These are phyloP conservation scores for Pyrenula massariospora DNA, from an alignment of 495 filamentous ascomycete species.

Conservation along the genomic window DNA sequence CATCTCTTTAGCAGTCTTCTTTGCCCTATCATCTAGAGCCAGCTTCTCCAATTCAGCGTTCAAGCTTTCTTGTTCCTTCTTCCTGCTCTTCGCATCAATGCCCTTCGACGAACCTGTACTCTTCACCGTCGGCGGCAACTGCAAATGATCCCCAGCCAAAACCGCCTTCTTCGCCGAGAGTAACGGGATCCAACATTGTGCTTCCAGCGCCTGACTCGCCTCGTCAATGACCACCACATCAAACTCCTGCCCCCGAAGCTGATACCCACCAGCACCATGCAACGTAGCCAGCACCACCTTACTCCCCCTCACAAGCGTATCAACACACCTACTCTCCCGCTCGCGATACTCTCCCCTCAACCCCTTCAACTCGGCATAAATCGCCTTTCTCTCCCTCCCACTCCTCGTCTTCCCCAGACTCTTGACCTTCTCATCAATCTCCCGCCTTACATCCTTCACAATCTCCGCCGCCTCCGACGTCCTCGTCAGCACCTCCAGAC, in stretches of 20 bases:
- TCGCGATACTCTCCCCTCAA: conserved; percentile 82
- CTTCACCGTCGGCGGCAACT: conserved; percentile 92
- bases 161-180: conserved; percentile 72
- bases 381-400: conserved; percentile 66
- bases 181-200: conserved; percentile 95
- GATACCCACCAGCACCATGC: conserved; percentile 82
- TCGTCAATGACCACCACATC: conserved; percentile 95
- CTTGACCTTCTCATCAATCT: conserved; percentile 87
- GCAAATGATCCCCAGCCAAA: conserved; percentile 87
- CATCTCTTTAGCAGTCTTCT: conserved; percentile 22
- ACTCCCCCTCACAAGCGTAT: conserved; percentile 58
- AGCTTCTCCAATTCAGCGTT: background rate
- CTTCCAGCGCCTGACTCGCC: conserved; percentile 89
- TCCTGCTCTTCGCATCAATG: conserved; percentile 1
- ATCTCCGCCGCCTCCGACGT: conserved; percentile 83
- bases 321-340: conserved; percentile 71
- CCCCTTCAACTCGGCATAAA: conserved; percentile 76
- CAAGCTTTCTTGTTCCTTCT: background rate
- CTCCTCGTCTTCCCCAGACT: conserved; percentile 77
- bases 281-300: conserved; percentile 86
- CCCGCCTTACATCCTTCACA: conserved; percentile 79
- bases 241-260: conserved; percentile 69
- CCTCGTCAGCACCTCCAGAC: conserved; percentile 83
- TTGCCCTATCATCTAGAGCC: conserved; percentile 8
- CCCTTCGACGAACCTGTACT: conserved; percentile 20